These are phyloP conservation scores for Saccharomycopsis selenospora DNA, from an alignment of 805 yeast species.

Conservation along the genomic window DNA sequence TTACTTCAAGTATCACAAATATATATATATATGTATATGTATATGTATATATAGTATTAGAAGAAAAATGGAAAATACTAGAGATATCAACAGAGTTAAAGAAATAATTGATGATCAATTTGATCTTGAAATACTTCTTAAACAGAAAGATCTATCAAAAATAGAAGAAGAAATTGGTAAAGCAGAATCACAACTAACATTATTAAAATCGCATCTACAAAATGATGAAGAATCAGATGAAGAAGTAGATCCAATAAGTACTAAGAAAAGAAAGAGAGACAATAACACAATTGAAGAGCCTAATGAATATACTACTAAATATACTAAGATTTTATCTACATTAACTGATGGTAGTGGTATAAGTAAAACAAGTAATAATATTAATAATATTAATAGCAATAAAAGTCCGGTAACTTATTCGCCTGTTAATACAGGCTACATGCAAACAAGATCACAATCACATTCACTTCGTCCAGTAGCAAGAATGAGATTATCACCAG, in stretches of 20 bases:
- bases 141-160: constrained; percentile 46
- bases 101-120: constrained; percentile 19
- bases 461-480: constrained; percentile 26
- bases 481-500: constrained; percentile 22
- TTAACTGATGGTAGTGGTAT: constrained; percentile 14
- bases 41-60: no score
- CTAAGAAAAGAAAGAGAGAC: constrained; percentile 25
- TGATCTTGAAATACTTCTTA: constrained; percentile 53
- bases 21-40: no score
- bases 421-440: constrained; percentile 26
- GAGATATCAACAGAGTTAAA: constrained; percentile 12
- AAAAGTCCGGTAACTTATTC: constrained; percentile 11
- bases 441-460: constrained; percentile 43
- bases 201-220: constrained; percentile 34
- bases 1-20: no score
- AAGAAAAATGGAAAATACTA: background rate
- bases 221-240: constrained; percentile 25
- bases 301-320: constrained; percentile 38
- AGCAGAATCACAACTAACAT: constrained; percentile 50
- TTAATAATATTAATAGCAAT: constrained; percentile 1
- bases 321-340: constrained; percentile 28
- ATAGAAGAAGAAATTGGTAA: constrained; percentile 49
- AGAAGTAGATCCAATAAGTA: constrained; percentile 14
- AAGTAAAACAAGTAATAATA: constrained; percentile 19
- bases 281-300: constrained; percentile 35